Evolutionary conservation across 75 land plant genomes (phyloP), one percentile per base, ranked within the genome.

Genomic region (Selaginella moellendorffii): DNA sequence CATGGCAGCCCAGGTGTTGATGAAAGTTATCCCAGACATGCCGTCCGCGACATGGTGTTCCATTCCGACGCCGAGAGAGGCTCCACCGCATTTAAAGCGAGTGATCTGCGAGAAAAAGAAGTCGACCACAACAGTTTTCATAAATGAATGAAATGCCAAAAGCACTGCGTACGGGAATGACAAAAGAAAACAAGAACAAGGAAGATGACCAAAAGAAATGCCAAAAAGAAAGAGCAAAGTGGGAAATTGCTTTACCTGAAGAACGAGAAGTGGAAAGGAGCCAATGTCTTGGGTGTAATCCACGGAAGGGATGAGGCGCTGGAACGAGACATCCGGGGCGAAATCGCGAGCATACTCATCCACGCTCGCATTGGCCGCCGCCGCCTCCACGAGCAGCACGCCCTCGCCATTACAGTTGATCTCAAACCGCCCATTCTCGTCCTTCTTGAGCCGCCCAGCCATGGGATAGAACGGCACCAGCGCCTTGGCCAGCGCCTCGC

Each of bases 11-110:
- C 90, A 86, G 20, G 80, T 69, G 71, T 86, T 86, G 63, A 90
- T 58, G 62, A 84, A 90, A 65, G 81, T 82, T 1, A 90, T 70
- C 19, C 83, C 90, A 5, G 85, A 74, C 28, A 63, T 63, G 12
- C 96, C 96, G 42, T 90, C 91, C 1, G 87, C 96, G 1, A 66
- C 86, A 61, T 81, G 79, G 65, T 90, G 96, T 27, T 86, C 84
- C 81, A 90, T 82, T 19, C 87, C 90, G 0, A 87, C 87, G 5
- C 96, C 90, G 0, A 90, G 63, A 0, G 83, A 78, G 27, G 76
- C 90, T 0, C 96, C 90, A 9, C 96, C 96, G 31, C 91, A 90
- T 31, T 71, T 72, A 80, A 90, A 90, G 24, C 73, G 65, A 0
- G 96, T 90, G 12, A 90, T 59, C 93, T 88, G 67, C 68, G 69